Percentiles rank a stretch among this genome's conserved stretches.
phyloP scores from a whole-genome alignment of 345 rosid genomes.

The Limnanthes douglasii region DNA sequence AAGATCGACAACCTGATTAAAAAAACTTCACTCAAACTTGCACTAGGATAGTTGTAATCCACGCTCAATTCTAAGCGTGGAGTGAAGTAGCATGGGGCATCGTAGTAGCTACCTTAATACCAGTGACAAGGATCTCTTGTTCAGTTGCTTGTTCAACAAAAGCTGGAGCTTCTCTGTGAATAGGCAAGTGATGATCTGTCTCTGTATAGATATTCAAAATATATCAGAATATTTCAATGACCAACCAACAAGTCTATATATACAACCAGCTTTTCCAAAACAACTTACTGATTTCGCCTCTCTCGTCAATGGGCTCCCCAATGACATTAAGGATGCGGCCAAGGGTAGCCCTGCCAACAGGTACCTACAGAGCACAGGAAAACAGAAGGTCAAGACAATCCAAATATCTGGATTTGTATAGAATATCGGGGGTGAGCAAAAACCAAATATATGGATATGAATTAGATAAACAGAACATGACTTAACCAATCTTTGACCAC shows the following conservation, averaged over 20 bases:
- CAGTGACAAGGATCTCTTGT: conserved; percentile 76
- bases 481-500: neutral
- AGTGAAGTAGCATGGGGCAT: neutral
- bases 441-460: neutral
- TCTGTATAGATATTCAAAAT: conserved; percentile 17
- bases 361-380: conserved; percentile 26
- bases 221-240: neutral
- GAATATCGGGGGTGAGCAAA: neutral
- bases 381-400: neutral
- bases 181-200: conserved; percentile 65
- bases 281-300: conserved; percentile 56
- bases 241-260: neutral
- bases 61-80: neutral
- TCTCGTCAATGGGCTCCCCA: conserved; percentile 73
- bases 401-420: neutral
- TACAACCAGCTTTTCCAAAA: neutral
- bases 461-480: neutral
- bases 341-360: conserved; percentile 76
- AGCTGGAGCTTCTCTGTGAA: conserved; percentile 78
- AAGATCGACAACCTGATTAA: conserved; percentile 57
- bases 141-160: conserved; percentile 84
- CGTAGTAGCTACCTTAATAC: conserved; percentile 41
- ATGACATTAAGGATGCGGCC: conserved; percentile 84
- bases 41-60: neutral
- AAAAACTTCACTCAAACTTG: neutral